phyloP scores from a whole-genome alignment of 2,329 filamentous ascomycete species.

The Zymoseptoria pseudotritici region DNA sequence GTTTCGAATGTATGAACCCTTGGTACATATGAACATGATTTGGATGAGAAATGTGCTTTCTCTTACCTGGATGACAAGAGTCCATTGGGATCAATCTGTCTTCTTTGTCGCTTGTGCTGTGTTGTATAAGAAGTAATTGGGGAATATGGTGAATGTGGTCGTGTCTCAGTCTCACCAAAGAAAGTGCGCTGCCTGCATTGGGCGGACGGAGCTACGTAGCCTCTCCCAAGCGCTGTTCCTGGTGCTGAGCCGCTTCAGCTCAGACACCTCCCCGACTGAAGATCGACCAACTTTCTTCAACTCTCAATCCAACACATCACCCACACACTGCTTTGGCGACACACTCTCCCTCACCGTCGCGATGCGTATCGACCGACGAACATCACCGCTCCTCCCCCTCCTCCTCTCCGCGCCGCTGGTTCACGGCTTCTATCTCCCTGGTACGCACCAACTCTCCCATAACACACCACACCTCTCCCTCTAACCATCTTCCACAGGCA shows the following conservation, averaged over 20 bases:
- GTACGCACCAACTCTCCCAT: slow-evolving; percentile 29
- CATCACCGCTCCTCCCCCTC: slow-evolving; percentile 14
- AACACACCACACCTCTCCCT: not conserved
- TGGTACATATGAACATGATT: not conserved
- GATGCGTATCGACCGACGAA: slow-evolving; percentile 18
- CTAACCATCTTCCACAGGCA: slow-evolving; percentile 30
- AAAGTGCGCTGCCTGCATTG: not conserved
- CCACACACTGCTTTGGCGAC: not conserved
- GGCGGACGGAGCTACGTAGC: not conserved
- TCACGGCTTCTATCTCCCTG: slow-evolving; percentile 77
- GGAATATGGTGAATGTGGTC: too few species aligned
- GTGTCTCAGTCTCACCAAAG: not conserved
- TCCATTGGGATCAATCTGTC: not conserved
- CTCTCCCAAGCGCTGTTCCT: not conserved
- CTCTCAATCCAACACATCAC: too few species aligned
- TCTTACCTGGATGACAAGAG: not conserved
- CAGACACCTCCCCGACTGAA: too few species aligned
- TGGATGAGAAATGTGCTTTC: not conserved
- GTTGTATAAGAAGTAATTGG: not conserved
- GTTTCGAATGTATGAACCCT: not conserved
- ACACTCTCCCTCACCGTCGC: slow-evolving; percentile 1
- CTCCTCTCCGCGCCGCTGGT: slow-evolving; percentile 22
- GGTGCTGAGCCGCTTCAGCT: too few species aligned
- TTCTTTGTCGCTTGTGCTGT: not conserved
- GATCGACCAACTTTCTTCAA: not conserved